phyloP scores from a whole-genome alignment of 2,329 filamentous ascomycete genomes.

The Pezicula rhizophila region DNA sequence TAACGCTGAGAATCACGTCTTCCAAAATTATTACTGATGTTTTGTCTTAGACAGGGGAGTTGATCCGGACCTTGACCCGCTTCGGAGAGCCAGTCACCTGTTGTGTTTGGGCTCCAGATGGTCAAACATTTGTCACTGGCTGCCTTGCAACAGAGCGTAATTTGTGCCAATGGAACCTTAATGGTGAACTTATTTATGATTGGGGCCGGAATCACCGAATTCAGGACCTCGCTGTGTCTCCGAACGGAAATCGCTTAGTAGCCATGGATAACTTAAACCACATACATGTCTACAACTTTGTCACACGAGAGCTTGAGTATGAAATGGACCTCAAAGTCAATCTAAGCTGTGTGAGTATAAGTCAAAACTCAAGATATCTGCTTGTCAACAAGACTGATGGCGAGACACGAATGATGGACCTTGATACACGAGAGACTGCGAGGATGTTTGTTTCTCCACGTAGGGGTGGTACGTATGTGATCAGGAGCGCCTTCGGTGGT shows the following conservation, averaged over 20 bases:
- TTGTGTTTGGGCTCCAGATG: constrained; percentile 82
- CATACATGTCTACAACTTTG: constrained; percentile 77
- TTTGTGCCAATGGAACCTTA: constrained; percentile 65
- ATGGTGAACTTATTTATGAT: constrained; percentile 54
- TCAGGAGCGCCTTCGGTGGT: constrained; percentile 79
- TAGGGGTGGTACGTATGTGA: constrained; percentile 68
- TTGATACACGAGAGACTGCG: constrained; percentile 65
- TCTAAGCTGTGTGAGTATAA: constrained; percentile 75
- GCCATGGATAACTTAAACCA: constrained; percentile 65
- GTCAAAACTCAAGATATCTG: constrained; percentile 71
- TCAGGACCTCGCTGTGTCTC: constrained; percentile 78
- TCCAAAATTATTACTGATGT: constrained; percentile 13
- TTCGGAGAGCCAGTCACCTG: constrained; percentile 83
- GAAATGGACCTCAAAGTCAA: constrained; percentile 64
- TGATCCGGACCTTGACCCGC: constrained; percentile 57
- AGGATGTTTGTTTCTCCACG: constrained; percentile 68
- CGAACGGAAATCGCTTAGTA: constrained; percentile 73
- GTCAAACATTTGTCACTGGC: constrained; percentile 71
- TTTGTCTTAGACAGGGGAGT: constrained; percentile 49
- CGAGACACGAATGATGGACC: constrained; percentile 72
- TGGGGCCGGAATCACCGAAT: constrained; percentile 70
- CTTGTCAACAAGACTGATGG: constrained; percentile 77
- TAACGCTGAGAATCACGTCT: constrained; percentile 33
- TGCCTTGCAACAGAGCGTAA: constrained; percentile 63
- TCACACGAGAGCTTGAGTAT: constrained; percentile 68